Percentiles rank a stretch among this genome's conserved stretches.
These are phyloP conservation scores for Suhomyces xylopsoci DNA, from an alignment of 805 yeast genomes.

Conservation along the genomic window DNA sequence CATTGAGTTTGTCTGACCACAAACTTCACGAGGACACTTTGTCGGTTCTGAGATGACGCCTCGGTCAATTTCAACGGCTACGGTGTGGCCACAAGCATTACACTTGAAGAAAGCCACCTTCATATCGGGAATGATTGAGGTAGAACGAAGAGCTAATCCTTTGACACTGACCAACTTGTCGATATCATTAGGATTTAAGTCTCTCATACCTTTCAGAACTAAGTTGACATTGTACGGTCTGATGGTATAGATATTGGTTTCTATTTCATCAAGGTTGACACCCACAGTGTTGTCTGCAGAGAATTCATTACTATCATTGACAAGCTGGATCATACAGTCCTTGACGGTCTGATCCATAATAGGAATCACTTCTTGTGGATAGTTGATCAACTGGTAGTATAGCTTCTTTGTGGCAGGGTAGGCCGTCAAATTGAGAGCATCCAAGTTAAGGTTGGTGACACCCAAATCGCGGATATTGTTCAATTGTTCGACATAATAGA, in stretches of 20 bases:
- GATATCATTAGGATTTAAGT: slow-evolving; percentile 29
- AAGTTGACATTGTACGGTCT: slow-evolving; percentile 83
- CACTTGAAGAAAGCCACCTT: slow-evolving; percentile 95
- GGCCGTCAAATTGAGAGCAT: slow-evolving; percentile 73
- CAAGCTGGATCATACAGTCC: slow-evolving; percentile 78
- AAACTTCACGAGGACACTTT: slow-evolving; percentile 84
- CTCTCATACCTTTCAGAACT: slow-evolving; percentile 27
- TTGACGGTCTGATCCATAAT: slow-evolving; percentile 96
- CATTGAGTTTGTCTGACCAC: slow-evolving; percentile 85
- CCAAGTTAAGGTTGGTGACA: slow-evolving; percentile 78
- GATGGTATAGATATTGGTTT: slow-evolving; percentile 77
- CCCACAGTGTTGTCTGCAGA: slow-evolving; percentile 19
- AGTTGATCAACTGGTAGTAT: slow-evolving; percentile 81
- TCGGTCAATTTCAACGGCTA: slow-evolving; percentile 87
- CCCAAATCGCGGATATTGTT: slow-evolving; percentile 76
- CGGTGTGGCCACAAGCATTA: slow-evolving; percentile 89
- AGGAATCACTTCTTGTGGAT: slow-evolving; percentile 96
- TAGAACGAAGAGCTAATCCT: slow-evolving; percentile 84
- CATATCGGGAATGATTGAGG: slow-evolving; percentile 96
- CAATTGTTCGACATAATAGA: slow-evolving; percentile 70
- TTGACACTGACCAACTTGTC: slow-evolving; percentile 89
- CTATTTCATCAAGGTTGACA: slow-evolving; percentile 61
- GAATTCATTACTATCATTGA: slow-evolving; percentile 43
- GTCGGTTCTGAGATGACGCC: slow-evolving; percentile 94
- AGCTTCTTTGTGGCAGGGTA: slow-evolving; percentile 73